These are phyloP conservation scores for Eucalyptus camaldulensis DNA, from an alignment of 345 rosid genomes.

Conservation along the genomic window DNA sequence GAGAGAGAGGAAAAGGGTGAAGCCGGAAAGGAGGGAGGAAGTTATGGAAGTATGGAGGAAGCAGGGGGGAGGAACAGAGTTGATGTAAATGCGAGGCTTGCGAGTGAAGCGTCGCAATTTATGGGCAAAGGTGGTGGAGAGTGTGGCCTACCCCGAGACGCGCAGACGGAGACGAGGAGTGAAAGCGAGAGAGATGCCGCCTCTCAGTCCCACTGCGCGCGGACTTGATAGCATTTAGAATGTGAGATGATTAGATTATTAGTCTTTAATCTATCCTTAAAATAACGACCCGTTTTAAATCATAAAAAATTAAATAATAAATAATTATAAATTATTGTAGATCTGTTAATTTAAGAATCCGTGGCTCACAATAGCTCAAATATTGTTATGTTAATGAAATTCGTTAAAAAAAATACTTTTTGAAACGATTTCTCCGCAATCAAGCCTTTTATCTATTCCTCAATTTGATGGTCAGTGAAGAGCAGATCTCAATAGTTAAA, in stretches of 20 bases:
- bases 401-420: not conserved
- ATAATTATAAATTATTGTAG: no score
- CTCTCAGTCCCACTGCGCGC: not conserved
- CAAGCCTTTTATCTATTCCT: not conserved
- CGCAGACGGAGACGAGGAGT: not conserved
- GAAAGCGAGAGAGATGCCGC: not conserved
- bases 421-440: no score
- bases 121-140: not conserved
- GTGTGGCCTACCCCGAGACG: not conserved
- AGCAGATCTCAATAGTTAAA: not conserved
- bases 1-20: not conserved
- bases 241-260: no score
- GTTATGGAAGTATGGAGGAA: not conserved
- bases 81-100: not conserved
- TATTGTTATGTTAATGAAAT: no score
- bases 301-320: no score
- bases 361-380: no score
- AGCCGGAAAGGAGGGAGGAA: not conserved
- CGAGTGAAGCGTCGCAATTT: not conserved
- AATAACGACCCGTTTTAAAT: no score
- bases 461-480: not conserved
- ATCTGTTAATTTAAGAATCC: no score
- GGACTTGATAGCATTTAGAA: not conserved
- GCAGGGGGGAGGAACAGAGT: not conserved
- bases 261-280: no score